phyloP scores from a whole-genome alignment of 2,329 filamentous ascomycete species.

The Colletotrichum lini region DNA sequence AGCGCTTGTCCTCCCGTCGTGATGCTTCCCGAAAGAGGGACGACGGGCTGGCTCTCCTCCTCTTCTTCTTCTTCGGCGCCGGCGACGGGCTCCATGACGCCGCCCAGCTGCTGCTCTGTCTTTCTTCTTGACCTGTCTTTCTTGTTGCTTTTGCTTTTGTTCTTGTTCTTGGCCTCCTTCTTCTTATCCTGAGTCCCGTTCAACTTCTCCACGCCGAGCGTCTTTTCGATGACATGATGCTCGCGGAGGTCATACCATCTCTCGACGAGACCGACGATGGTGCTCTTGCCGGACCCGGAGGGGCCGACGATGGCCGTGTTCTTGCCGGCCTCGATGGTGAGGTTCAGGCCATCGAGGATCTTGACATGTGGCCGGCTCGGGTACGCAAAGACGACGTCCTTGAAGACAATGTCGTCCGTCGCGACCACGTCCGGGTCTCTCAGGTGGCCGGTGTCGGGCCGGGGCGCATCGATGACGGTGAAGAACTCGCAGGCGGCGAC shows the following conservation, averaged over 20 bases:
- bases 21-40: constrained; percentile 68
- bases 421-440: constrained; percentile 55
- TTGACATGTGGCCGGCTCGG: constrained; percentile 75
- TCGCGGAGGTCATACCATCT: constrained; percentile 77
- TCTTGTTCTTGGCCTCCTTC: not conserved
- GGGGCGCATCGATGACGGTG: constrained; percentile 65
- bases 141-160: constrained; percentile 46
- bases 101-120: constrained; percentile 38
- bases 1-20: constrained; percentile 68
- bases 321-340: constrained; percentile 74
- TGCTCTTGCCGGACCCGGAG: constrained; percentile 81
- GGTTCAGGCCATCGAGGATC: constrained; percentile 71
- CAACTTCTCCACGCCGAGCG: constrained; percentile 63
- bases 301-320: constrained; percentile 82
- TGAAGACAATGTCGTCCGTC: constrained; percentile 63
- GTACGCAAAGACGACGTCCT: constrained; percentile 79
- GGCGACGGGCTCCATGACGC: not conserved
- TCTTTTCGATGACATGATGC: constrained; percentile 66
- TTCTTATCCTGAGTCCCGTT: constrained; percentile 55
- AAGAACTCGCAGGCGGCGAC: constrained; percentile 73
- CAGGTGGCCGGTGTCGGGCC: constrained; percentile 53
- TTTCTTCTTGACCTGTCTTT: constrained; percentile 33
- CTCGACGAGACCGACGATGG: constrained; percentile 79
- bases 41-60: constrained; percentile 57
- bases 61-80: constrained; percentile 44